Percentiles rank a stretch among this genome's conserved stretches.
Conservation (phyloP, 2,329 filamentous ascomycete species). For the Daldinia eschscholtzii region DNA sequence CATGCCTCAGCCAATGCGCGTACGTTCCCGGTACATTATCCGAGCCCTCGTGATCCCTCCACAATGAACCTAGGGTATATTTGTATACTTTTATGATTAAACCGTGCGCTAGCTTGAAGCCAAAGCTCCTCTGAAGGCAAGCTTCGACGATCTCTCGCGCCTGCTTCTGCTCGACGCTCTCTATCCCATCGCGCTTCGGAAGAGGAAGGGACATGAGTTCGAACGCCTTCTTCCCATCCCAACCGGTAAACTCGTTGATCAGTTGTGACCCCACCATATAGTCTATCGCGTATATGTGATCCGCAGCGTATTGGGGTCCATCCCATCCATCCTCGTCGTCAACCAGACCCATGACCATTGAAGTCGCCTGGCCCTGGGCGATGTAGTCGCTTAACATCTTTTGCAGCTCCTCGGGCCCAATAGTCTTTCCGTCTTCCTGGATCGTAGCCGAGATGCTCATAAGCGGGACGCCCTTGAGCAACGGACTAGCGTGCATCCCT, state of each 20-base stretch:
- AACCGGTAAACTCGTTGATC: slow-evolving; percentile 65
- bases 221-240: slow-evolving; percentile 64
- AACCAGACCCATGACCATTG: slow-evolving; percentile 64
- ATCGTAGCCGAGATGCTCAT: slow-evolving; percentile 53
- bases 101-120: slow-evolving; percentile 68
- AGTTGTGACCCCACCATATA: slow-evolving; percentile 65
- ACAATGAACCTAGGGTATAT: slow-evolving; percentile 65
- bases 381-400: slow-evolving; percentile 68
- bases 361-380: slow-evolving; percentile 66
- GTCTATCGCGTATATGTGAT: slow-evolving; percentile 64
- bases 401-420: slow-evolving; percentile 55
- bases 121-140: slow-evolving; percentile 64
- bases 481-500: slow-evolving; percentile 62
- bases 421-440: slow-evolving; percentile 56
- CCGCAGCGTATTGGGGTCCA: slow-evolving; percentile 63
- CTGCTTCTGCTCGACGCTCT: slow-evolving; percentile 60
- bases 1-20: slow-evolving; percentile 66
- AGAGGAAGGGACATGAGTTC: slow-evolving; percentile 61
- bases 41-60: slow-evolving; percentile 63
- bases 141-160: slow-evolving; percentile 65
- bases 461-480: slow-evolving; percentile 61
- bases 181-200: slow-evolving; percentile 55
- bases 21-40: slow-evolving; percentile 66
- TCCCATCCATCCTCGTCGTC: slow-evolving; percentile 66
- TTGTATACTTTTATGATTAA: slow-evolving; percentile 64